These are phyloP conservation scores for Pseudozyma flocculosa DNA, from an alignment of 1,284 basidiomycete species.

Conservation along the genomic window DNA sequence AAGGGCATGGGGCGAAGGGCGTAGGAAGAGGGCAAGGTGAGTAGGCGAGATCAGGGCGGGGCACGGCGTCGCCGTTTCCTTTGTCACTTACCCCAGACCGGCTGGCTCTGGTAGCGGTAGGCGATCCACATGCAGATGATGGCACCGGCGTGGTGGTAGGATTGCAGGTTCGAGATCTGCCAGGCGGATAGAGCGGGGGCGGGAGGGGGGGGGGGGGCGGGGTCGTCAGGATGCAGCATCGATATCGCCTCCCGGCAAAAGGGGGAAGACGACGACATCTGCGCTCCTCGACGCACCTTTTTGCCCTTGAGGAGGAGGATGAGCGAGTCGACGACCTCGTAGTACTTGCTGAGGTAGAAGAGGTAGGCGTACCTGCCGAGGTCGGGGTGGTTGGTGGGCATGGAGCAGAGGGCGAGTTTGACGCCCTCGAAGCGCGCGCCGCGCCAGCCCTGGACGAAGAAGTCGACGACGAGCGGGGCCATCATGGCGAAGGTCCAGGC, in stretches of 20 bases:
- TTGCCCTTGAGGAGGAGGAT: conserved; percentile 58
- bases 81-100: conserved; percentile 44
- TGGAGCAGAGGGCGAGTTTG: conserved; percentile 57
- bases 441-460: conserved; percentile 38
- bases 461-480: conserved; percentile 33
- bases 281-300: conserved; percentile 14
- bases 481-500: conserved; percentile 40
- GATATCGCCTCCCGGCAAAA: no score
- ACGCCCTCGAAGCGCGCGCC: conserved; percentile 43
- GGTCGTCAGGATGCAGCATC: no score
- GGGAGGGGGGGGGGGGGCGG: no score
- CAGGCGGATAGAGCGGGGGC: no score
- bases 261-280: no score
- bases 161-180: conserved; percentile 50
- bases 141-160: conserved; percentile 54
- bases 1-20: neutral
- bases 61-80: no score
- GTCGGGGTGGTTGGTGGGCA: conserved; percentile 45
- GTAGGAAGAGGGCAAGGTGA: no score
- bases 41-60: no score
- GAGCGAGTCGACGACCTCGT: conserved; percentile 53
- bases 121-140: conserved; percentile 58
- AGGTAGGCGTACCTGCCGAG: conserved; percentile 52
- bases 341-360: conserved; percentile 57
- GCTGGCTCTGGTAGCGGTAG: conserved; percentile 46